Percentiles rank a stretch among this genome's conserved stretches.
phyloP scores from a whole-genome alignment of 768 basidiomycete species.

The Sporobolomyces pararoseus region DNA sequence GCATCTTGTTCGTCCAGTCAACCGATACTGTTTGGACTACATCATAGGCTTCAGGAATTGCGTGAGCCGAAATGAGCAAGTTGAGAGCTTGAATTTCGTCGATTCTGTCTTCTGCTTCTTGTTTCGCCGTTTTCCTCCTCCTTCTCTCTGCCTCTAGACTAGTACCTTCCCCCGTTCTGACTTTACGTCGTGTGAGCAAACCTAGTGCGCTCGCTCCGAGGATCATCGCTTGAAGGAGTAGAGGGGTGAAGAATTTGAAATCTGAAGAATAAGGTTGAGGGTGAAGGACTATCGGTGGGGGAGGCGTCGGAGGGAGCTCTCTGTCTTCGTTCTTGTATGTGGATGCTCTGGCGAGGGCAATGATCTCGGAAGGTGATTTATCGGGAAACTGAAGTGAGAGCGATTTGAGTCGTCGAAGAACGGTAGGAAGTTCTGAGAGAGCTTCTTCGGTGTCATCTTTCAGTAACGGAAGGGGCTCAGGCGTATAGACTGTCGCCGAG shows the following conservation, averaged over 20 bases:
- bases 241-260: constrained; percentile 23
- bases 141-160: neutral
- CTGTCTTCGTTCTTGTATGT: neutral
- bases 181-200: constrained; percentile 24
- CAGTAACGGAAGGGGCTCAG: neutral
- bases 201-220: constrained; percentile 35
- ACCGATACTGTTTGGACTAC: neutral
- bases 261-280: constrained; percentile 16
- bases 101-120: no score
- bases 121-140: constrained; percentile 30
- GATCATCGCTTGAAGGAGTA: constrained; percentile 32
- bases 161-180: neutral
- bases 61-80: constrained; percentile 19
- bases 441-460: neutral
- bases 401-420: neutral
- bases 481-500: neutral
- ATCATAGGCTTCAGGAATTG: neutral
- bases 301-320: neutral
- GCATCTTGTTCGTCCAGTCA: neutral
- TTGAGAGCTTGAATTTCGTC: constrained; percentile 35
- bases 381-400: neutral
- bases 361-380: constrained; percentile 5
- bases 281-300: constrained; percentile 20
- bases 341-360: neutral
- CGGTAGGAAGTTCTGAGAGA: neutral